These are phyloP conservation scores for Gossypium sturtianum DNA, from an alignment of 345 rosid genomes.

Conservation along the genomic window DNA sequence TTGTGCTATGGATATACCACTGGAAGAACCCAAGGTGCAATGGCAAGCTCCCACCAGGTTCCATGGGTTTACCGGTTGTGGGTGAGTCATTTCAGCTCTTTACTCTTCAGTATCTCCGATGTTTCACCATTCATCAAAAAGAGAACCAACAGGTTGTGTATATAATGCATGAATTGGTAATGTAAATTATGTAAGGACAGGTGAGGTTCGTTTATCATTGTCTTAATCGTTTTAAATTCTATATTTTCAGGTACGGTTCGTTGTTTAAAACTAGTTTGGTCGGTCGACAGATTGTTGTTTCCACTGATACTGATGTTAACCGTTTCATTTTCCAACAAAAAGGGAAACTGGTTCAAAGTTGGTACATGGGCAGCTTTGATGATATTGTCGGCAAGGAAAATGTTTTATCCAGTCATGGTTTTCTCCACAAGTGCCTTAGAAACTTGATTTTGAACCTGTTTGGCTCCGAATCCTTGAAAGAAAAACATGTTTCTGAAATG, in stretches of 20 bases:
- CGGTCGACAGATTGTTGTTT: slow-evolving; percentile 1
- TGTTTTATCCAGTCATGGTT: neutral
- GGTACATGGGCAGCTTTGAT: slow-evolving; percentile 15
- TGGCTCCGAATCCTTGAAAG: slow-evolving; percentile 4
- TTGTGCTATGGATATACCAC: slow-evolving; percentile 19
- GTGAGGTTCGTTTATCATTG: no score
- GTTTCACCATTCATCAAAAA: slow-evolving; percentile 25
- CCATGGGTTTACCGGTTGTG: slow-evolving; percentile 20
- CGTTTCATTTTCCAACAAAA: slow-evolving; percentile 16
- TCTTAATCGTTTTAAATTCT: neutral
- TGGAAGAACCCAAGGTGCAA: slow-evolving; percentile 24
- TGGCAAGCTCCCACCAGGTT: slow-evolving; percentile 17
- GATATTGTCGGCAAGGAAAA: slow-evolving; percentile 6
- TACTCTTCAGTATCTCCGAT: slow-evolving; percentile 11
- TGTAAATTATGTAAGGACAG: neutral
- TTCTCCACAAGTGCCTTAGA: slow-evolving; percentile 8
- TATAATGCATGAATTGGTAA: neutral
- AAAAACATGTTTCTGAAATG: slow-evolving; percentile 2
- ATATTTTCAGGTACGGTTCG: no score
- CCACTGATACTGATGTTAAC: slow-evolving; percentile 13
- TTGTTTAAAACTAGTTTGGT: slow-evolving; percentile 11
- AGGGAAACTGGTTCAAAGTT: slow-evolving; percentile 14
- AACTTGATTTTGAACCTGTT: neutral
- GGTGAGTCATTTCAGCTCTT: slow-evolving; percentile 22
- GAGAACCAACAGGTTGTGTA: slow-evolving; percentile 17